These are phyloP conservation scores for Kodamaea leandrae DNA, from an alignment of 805 yeast species.

Conservation along the genomic window DNA sequence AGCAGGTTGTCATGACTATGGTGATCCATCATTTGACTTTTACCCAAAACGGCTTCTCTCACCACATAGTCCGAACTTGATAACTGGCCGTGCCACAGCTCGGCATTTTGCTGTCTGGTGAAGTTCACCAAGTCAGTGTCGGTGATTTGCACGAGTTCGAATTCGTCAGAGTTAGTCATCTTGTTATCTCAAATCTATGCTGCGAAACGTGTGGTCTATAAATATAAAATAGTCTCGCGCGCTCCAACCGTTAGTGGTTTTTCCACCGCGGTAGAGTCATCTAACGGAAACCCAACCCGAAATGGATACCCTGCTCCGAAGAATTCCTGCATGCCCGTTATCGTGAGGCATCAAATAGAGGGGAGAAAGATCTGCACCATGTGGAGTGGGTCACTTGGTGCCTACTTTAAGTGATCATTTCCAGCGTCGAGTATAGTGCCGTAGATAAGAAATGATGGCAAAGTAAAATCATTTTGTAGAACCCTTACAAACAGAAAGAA, in stretches of 20 bases:
- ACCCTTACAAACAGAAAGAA: too few species aligned
- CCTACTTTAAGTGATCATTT: too few species aligned
- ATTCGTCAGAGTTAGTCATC: conserved; percentile 9
- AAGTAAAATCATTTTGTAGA: too few species aligned
- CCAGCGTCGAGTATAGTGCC: too few species aligned
- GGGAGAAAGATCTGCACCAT: too few species aligned
- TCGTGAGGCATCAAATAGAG: too few species aligned
- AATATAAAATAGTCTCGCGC: background rate
- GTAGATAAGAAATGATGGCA: too few species aligned
- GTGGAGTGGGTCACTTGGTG: too few species aligned
- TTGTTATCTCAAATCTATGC: background rate
- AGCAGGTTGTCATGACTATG: conserved; percentile 16
- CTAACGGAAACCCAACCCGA: background rate
- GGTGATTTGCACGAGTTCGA: conserved; percentile 17
- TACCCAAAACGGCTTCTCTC: conserved; percentile 32
- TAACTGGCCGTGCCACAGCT: conserved; percentile 38
- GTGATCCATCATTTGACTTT: conserved; percentile 19
- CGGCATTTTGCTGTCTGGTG: conserved; percentile 35
- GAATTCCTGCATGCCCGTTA: background rate
- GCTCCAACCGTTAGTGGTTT: conserved; percentile 1
- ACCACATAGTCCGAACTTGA: conserved; percentile 31
- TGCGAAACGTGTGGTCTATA: background rate
- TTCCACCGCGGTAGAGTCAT: background rate
- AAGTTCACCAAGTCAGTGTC: conserved; percentile 27
- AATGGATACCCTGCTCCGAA: background rate